These are phyloP conservation scores for Plantago elongata DNA, from an alignment of 257 asterid species.

Conservation along the genomic window DNA sequence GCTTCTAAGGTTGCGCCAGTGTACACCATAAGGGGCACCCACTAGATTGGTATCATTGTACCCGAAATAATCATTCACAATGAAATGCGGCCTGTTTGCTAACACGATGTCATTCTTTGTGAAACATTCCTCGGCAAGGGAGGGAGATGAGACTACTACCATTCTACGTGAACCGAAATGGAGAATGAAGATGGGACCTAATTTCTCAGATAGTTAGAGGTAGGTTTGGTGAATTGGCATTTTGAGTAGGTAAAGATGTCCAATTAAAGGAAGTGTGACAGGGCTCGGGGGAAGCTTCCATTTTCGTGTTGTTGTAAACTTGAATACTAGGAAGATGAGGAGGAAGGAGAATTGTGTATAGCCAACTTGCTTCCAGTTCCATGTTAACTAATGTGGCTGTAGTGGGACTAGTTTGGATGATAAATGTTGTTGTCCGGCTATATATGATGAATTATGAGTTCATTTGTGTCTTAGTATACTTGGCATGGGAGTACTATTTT, in stretches of 20 bases:
- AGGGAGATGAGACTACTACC: constrained; percentile 17
- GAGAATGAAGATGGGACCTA: constrained; percentile 20
- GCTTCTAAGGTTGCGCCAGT: neutral
- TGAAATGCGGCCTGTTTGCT: constrained; percentile 10
- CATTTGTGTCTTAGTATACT: neutral
- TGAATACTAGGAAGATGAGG: constrained; percentile 6
- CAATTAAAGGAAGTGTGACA: constrained; percentile 6
- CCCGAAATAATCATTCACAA: neutral
- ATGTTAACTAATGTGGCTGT: neutral
- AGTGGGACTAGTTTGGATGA: neutral
- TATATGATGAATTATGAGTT: neutral
- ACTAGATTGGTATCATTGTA: neutral
- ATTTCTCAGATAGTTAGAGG: constrained; percentile 6
- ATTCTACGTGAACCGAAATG: constrained; percentile 1
- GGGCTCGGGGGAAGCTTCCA: constrained; percentile 12
- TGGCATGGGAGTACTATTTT: neutral
- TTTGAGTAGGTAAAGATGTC: constrained; percentile 16
- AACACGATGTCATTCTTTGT: constrained; percentile 7
- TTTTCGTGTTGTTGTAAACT: neutral
- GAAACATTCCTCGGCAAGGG: constrained; percentile 9
- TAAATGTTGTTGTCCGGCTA: neutral
- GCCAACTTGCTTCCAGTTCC: constrained; percentile 27
- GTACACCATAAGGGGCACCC: neutral
- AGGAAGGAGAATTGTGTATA: constrained; percentile 20
- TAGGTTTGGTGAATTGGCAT: constrained; percentile 14